Base-by-base conservation (phyloP, 73 alveolate species). In the Paramecium biaurelia region DNA sequence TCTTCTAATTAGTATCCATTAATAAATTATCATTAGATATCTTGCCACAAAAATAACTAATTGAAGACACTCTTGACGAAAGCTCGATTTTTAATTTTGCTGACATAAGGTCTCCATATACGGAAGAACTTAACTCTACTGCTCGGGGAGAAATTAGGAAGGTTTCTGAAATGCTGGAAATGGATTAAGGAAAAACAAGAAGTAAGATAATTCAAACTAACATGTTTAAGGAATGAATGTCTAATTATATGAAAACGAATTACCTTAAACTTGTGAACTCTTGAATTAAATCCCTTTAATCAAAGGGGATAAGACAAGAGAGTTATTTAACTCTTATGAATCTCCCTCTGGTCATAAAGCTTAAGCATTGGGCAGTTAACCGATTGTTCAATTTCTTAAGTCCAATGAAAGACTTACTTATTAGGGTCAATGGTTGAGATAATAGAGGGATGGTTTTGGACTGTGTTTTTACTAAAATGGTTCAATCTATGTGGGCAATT, bases 401-500 rank as follows among this genome's bases (percentile, higher is more conserved):
- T 53, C 34, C 30, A 67, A 67, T 67, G 85, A 67, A 67, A 67
- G 28, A 67, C 53, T 74, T 24, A 37, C 9, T 21, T 74, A 74
- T 37, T 10, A 74, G 23, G 93, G 93, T 11, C 37, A 86, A 47
- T 86, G 93, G 93, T 53, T 63, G 41, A 70, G 45, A 30, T 21
- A 63, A 76, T 23, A 56, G n/a, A 53, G 90, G 70, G 92, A 86
- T 76, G 93, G 93, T 5, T 86, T 86, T 72, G 93, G 93, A 28
- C 23, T 41, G 3, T 41, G 72, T 18, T 28, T 86, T 56, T 86
- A 76, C 28, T 96, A 95, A 9, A 97, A 95, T 72, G 96, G 97
- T 8, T 92, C 97, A 11, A 49, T 49, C 32, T 95, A 95, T 43
- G 87, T 93, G 15, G 98, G 98, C 18, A 92, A 90, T 34, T 63